These are phyloP conservation scores for Zangia roseola DNA, from an alignment of 768 basidiomycete species.

Conservation along the genomic window DNA sequence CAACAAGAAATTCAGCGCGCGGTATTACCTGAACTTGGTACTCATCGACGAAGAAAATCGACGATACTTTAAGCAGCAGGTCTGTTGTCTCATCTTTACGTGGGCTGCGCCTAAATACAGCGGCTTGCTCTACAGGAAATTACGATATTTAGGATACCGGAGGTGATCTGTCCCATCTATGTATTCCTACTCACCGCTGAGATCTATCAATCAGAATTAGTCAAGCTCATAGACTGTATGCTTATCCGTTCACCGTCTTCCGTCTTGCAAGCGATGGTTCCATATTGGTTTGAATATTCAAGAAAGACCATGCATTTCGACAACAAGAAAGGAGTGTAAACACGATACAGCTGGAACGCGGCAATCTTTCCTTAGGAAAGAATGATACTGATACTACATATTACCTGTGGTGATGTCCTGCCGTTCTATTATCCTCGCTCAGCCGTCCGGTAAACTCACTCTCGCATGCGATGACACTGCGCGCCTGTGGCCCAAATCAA, in stretches of 20 bases:
- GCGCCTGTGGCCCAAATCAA: constrained; percentile 29
- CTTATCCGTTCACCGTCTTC: constrained; percentile 6
- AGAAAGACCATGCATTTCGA: not conserved
- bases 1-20: constrained; percentile 97
- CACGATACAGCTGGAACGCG: not conserved
- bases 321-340: not conserved
- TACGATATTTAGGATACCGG: constrained; percentile 87
- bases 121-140: constrained; percentile 55
- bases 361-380: constrained; percentile 3
- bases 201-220: constrained; percentile 34
- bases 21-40: constrained; percentile 97
- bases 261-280: not conserved
- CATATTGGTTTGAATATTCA: constrained; percentile 3
- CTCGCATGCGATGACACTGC: constrained; percentile 29
- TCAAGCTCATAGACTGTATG: not conserved
- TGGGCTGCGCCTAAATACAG: not conserved
- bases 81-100: constrained; percentile 24
- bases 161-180: constrained; percentile 42
- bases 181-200: not conserved
- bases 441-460: constrained; percentile 25
- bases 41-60: constrained; percentile 98
- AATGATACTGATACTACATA: constrained; percentile 14
- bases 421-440: not conserved
- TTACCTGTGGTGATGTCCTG: not conserved
- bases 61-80: constrained; percentile 97